These are phyloP conservation scores for Thymus mandschuricus DNA, from an alignment of 257 asterid species.

Conservation along the genomic window DNA sequence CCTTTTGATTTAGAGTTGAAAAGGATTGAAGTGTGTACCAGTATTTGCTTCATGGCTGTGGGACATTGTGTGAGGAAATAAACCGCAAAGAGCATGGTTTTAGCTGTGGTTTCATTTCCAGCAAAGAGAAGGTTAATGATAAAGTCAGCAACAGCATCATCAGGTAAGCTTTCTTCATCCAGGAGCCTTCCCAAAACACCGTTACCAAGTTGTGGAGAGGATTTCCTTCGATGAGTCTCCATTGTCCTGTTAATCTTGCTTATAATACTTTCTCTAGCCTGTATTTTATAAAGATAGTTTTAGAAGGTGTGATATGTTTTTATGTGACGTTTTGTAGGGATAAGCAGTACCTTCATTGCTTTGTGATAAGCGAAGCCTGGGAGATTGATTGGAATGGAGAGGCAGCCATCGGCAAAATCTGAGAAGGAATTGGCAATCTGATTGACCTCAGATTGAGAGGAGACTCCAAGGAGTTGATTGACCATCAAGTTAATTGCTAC, in stretches of 20 bases:
- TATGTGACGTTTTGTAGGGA: background rate
- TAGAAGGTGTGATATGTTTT: background rate
- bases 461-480: slow-evolving; percentile 84
- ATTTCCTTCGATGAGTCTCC: slow-evolving; percentile 50
- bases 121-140: slow-evolving; percentile 89
- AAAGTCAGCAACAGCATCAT: slow-evolving; percentile 79
- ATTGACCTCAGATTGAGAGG: slow-evolving; percentile 78
- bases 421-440: slow-evolving; percentile 81
- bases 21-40: slow-evolving; percentile 42
- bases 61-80: slow-evolving; percentile 83
- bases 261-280: slow-evolving; percentile 83
- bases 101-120: slow-evolving; percentile 93
- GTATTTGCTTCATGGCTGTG: slow-evolving; percentile 71
- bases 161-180: slow-evolving; percentile 86
- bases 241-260: slow-evolving; percentile 64
- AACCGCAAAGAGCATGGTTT: slow-evolving; percentile 89
- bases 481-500: slow-evolving; percentile 86
- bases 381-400: slow-evolving; percentile 75
- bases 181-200: slow-evolving; percentile 73
- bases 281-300: background rate
- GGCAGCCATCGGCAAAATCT: slow-evolving; percentile 91
- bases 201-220: slow-evolving; percentile 45
- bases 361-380: slow-evolving; percentile 86
- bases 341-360: slow-evolving; percentile 78
- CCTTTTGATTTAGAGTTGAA: background rate